Evolutionary conservation across 805 yeast genomes (phyloP), one percentile per base, ranked within the genome.

Genomic region (Metschnikowia reukaufii): DNA sequence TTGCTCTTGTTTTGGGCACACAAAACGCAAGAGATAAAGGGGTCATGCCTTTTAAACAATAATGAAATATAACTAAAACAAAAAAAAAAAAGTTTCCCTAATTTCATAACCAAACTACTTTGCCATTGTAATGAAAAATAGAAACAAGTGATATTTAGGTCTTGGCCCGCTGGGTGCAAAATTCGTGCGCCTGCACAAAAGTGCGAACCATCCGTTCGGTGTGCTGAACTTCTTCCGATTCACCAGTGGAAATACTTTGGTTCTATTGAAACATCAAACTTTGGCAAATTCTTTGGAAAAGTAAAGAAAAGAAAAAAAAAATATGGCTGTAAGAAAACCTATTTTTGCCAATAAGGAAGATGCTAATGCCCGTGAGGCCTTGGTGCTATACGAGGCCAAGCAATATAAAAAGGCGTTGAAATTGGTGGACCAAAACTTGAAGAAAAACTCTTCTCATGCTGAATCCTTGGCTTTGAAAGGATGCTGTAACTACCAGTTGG

Each of bases 381-480:
- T 94, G 58, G 82, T 82, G 56, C 76, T 87, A 25, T 94, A 89
- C 60, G 98, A 94, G 62, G 63, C 76, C 39, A 89, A 88, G 64
- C 90, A 89, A 65, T 91, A 91, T 73, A 88, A 88, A 63, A 90
- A 92, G 59, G 81, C 96, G 1, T 67, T 91, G 57, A 87, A 87
- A 62, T 62, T 83, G 23, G 78, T 88, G 36, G 97, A 94, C 42
- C 70, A 78, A 30, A 78, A 87, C 56, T 66, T 92, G 59, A 88
- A 88, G 72, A 88, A 87, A 59, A 82, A 82, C 59, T 76, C 88
- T 13, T 74, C 72, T 42, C 90, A 88, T 64, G 84, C 90, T 21
- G 96, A 88, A 59, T 81, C 95, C 2, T 68, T 87, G 45, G 88
- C 96, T 3, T 74, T 94, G 59, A 92, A 92, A 66, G 98, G 96